These are phyloP conservation scores for Prunus davidiana DNA, from an alignment of 306 rosid species.

Conservation along the genomic window DNA sequence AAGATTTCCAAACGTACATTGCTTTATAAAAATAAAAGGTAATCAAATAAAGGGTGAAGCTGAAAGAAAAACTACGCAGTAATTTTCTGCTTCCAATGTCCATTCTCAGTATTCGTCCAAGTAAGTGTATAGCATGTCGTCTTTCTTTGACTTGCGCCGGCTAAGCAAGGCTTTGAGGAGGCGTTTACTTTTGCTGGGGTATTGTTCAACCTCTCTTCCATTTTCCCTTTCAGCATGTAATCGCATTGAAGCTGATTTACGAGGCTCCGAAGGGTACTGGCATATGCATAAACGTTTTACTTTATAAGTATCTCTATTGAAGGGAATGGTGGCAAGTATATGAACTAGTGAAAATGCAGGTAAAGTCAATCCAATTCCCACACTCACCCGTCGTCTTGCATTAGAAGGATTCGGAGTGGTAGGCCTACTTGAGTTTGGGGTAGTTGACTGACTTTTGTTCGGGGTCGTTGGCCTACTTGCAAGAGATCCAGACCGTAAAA, in stretches of 20 bases:
- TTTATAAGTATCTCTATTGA: not conserved
- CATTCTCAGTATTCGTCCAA: constrained; percentile 79
- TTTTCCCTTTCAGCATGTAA: constrained; percentile 70
- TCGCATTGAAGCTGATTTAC: constrained; percentile 93
- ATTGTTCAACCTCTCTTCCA: constrained; percentile 65
- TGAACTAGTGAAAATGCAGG: not conserved
- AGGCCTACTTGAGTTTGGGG: constrained; percentile 84
- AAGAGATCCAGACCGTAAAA: constrained; percentile 83
- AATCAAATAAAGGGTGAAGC: constrained; percentile 19
- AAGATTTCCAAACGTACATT: not conserved
- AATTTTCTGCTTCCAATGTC: constrained; percentile 31
- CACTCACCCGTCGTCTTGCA: constrained; percentile 68
- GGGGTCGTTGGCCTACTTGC: constrained; percentile 73
- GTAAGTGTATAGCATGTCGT: constrained; percentile 81
- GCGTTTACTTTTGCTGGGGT: constrained; percentile 90
- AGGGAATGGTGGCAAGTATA: not conserved
- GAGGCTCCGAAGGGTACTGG: constrained; percentile 91
- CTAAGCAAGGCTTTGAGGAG: constrained; percentile 92
- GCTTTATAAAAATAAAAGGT: constrained; percentile 19
- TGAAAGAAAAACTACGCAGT: constrained; percentile 34
- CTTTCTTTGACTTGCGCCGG: constrained; percentile 96
- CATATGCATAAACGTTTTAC: constrained; percentile 10
- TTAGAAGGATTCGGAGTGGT: constrained; percentile 78
- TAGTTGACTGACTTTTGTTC: constrained; percentile 58
- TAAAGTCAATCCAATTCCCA: not conserved